These are phyloP conservation scores for Nicotiana paniculata DNA, from an alignment of 257 asterid genomes.

Conservation along the genomic window DNA sequence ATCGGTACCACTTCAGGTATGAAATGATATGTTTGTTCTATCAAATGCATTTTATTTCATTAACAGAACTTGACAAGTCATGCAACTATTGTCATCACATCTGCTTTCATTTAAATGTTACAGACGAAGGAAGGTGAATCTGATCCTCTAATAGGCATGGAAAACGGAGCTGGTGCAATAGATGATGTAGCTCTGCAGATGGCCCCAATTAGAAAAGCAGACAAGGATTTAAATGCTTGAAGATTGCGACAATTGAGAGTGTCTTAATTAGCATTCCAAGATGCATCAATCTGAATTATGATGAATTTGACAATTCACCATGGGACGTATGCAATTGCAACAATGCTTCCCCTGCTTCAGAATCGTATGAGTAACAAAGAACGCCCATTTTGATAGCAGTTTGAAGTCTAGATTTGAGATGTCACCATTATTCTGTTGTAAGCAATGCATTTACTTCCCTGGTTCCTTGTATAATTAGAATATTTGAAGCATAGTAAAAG, in stretches of 20 bases:
- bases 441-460: slow-evolving; percentile 11
- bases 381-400: slow-evolving; percentile 21
- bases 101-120: slow-evolving; percentile 2
- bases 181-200: slow-evolving; percentile 39
- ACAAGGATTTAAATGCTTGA: slow-evolving; percentile 33
- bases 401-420: slow-evolving; percentile 22
- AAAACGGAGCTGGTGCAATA: slow-evolving; percentile 34
- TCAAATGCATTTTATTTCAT: background rate
- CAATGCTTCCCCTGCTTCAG: slow-evolving; percentile 23
- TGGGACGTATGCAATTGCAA: slow-evolving; percentile 20
- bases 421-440: slow-evolving; percentile 14
- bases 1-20: slow-evolving; percentile 45
- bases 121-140: slow-evolving; percentile 61
- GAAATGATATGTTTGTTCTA: slow-evolving; percentile 9
- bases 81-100: background rate
- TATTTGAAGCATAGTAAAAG: slow-evolving; percentile 1
- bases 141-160: slow-evolving; percentile 56
- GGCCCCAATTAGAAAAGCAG: slow-evolving; percentile 38
- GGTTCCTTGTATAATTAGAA: slow-evolving; percentile 5
- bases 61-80: background rate
- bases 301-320: slow-evolving; percentile 1
- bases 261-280: background rate
- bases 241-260: background rate
- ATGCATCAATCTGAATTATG: slow-evolving; percentile 2
- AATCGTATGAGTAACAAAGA: slow-evolving; percentile 18